Evolutionary conservation across 1,284 basidiomycete genomes (phyloP).

Genomic region (Stygiomarasmius scandens): DNA sequence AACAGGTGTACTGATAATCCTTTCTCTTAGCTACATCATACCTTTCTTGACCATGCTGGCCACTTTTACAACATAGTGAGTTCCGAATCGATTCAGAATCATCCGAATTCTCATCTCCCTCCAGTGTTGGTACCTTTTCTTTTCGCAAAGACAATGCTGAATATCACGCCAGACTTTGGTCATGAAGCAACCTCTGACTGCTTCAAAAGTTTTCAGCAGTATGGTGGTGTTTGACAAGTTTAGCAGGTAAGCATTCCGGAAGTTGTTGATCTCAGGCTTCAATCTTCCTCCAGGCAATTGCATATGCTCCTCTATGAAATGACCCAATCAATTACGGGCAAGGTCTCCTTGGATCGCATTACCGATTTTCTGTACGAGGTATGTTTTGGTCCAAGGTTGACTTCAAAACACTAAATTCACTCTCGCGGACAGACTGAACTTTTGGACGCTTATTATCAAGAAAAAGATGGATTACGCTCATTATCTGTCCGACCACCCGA

Average conservation of each 20-base stretch:
- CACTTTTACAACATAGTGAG: constrained; percentile 42
- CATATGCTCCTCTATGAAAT: constrained; percentile 17
- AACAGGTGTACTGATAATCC: neutral
- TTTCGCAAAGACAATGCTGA: neutral
- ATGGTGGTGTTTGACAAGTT: constrained; percentile 26
- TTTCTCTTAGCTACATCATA: constrained; percentile 41
- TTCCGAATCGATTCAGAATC: neutral
- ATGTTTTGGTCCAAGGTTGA: no score
- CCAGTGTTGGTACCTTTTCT: constrained; percentile 1
- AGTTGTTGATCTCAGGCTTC: no score
- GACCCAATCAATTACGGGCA: constrained; percentile 18
- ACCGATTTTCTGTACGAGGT: constrained; percentile 9
- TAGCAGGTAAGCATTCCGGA: no score
- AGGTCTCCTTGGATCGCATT: constrained; percentile 25
- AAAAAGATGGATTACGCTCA: neutral
- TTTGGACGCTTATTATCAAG: neutral
- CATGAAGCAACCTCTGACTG: constrained; percentile 35
- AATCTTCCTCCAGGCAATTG: neutral
- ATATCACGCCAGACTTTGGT: constrained; percentile 31
- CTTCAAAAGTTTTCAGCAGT: constrained; percentile 22
- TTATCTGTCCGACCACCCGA: neutral
- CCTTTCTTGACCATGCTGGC: constrained; percentile 58
- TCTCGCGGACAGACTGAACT: constrained; percentile 3
- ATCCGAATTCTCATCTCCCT: neutral
- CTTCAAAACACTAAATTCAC: no score